A percentile compares a stretch with the other conserved stretches of the same genome.
phyloP scores from a whole-genome alignment of 495 filamentous ascomycete genomes.

The Tuber magnatum region DNA sequence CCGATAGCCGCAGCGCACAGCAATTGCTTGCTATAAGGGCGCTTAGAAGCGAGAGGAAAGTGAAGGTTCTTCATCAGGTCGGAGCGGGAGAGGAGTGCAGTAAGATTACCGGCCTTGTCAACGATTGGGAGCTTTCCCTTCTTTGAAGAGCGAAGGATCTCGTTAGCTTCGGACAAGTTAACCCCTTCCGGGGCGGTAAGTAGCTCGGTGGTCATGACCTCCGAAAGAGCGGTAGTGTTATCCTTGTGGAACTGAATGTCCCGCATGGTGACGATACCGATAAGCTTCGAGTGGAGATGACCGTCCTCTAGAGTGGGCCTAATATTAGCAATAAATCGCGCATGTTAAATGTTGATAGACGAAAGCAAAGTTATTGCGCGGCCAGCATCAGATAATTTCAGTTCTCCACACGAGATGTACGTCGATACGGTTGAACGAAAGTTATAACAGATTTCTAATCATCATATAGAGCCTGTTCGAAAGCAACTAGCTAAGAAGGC shows the following conservation, averaged over 20 bases:
- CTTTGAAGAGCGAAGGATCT: slow-evolving; percentile 87
- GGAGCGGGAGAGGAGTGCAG: slow-evolving; percentile 90
- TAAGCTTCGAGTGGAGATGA: slow-evolving; percentile 83
- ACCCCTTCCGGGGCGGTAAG: slow-evolving; percentile 84
- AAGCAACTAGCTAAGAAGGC: slow-evolving; percentile 22
- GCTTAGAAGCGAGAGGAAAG: slow-evolving; percentile 93
- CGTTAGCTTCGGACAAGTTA: slow-evolving; percentile 79
- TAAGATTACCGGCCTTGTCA: slow-evolving; percentile 74
- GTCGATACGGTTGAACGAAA: slow-evolving; percentile 99
- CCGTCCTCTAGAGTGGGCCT: slow-evolving; percentile 63
- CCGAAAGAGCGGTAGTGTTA: slow-evolving; percentile 64
- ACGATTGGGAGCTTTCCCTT: slow-evolving; percentile 99
- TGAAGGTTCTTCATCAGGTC: slow-evolving; percentile 98
- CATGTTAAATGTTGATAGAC: background rate
- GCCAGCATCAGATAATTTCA: slow-evolving; percentile 28
- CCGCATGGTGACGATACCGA: slow-evolving; percentile 94
- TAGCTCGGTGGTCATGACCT: slow-evolving; percentile 92
- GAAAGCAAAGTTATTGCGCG: slow-evolving; percentile 8
- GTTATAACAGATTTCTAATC: slow-evolving; percentile 78
- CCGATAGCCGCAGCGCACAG: slow-evolving; percentile 93
- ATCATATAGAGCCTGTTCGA: slow-evolving; percentile 51
- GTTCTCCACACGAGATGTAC: slow-evolving; percentile 55
- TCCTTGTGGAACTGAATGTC: slow-evolving; percentile 92
- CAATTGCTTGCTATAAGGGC: slow-evolving; percentile 94
- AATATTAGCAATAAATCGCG: slow-evolving; percentile 35